A percentile compares a stretch with the other conserved stretches of the same genome.
These are phyloP conservation scores for Leccinum boreale DNA, from an alignment of 768 basidiomycete genomes.

Conservation along the genomic window DNA sequence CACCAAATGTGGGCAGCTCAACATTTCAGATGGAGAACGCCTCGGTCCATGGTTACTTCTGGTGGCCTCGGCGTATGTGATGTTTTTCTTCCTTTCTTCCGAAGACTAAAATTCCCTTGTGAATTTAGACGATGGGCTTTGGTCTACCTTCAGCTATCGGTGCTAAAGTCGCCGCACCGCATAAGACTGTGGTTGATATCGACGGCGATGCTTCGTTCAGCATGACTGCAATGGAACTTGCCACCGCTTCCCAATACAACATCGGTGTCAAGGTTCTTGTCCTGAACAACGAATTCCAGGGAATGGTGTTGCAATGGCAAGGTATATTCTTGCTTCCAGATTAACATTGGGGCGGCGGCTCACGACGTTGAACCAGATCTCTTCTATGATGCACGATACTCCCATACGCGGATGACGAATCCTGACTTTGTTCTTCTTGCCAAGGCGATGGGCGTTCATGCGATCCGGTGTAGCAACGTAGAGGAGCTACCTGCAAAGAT, in stretches of 20 bases:
- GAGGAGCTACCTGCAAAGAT: conserved; percentile 90
- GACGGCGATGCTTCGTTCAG: conserved; percentile 98
- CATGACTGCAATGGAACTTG: conserved; percentile 99
- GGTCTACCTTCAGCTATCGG: conserved; percentile 94
- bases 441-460: conserved; percentile 89
- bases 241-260: conserved; percentile 84
- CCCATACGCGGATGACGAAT: conserved; percentile 93
- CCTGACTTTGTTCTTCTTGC: conserved; percentile 93
- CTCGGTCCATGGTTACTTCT: conserved; percentile 85
- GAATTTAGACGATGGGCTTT: conserved; percentile 90
- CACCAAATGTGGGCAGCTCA: conserved; percentile 99
- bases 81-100: not conserved
- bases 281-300: conserved; percentile 96
- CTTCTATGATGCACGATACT: conserved; percentile 96
- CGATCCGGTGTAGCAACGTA: conserved; percentile 65
- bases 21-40: conserved; percentile 85
- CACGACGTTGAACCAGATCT: conserved; percentile 53
- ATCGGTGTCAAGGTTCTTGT: conserved; percentile 95
- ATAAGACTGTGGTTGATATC: conserved; percentile 93
- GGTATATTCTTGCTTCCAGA: conserved; percentile 43
- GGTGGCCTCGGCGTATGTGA: conserved; percentile 87
- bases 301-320: conserved; percentile 99
- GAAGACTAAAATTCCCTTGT: not conserved
- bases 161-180: conserved; percentile 92
- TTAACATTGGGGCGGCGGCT: not conserved